Percentiles rank a stretch among this genome's conserved stretches.
Conservation (phyloP, 352 stramenopile species). For the Globisporangium irregulare region DNA sequence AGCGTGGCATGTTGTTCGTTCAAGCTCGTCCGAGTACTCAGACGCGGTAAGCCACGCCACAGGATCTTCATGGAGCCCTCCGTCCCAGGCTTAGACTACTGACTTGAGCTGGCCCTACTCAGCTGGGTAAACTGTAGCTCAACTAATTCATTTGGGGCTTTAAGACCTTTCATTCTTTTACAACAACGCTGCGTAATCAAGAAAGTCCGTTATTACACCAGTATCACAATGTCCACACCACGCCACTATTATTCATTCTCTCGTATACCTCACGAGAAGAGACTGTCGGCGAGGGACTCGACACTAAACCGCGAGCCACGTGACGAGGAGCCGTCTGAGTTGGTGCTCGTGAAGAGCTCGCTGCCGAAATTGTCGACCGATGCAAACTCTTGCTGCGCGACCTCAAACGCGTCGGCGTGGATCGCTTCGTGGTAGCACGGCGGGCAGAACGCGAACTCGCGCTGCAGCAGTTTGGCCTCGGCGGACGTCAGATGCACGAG, state of each 20-base stretch:
- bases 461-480: constrained; percentile 8
- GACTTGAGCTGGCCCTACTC: no score
- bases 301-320: neutral
- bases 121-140: no score
- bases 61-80: no score
- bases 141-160: neutral
- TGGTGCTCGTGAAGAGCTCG: constrained; percentile 10
- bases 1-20: no score
- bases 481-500: constrained; percentile 1
- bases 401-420: neutral
- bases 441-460: constrained; percentile 10
- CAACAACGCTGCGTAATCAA: neutral
- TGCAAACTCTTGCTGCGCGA: constrained; percentile 10
- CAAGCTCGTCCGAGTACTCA: no score
- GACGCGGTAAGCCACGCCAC: no score
- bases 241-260: neutral
- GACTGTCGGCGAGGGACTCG: neutral
- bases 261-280: neutral
- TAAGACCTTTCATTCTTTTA: neutral
- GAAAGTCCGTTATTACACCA: neutral
- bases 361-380: neutral
- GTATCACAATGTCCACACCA: neutral
- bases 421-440: constrained; percentile 1
- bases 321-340: neutral
- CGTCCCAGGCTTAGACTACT: no score